A percentile compares a stretch with the other conserved stretches of the same genome.
These are phyloP conservation scores for Starmerella ratchasimensis DNA, from an alignment of 805 yeast species.

Conservation along the genomic window DNA sequence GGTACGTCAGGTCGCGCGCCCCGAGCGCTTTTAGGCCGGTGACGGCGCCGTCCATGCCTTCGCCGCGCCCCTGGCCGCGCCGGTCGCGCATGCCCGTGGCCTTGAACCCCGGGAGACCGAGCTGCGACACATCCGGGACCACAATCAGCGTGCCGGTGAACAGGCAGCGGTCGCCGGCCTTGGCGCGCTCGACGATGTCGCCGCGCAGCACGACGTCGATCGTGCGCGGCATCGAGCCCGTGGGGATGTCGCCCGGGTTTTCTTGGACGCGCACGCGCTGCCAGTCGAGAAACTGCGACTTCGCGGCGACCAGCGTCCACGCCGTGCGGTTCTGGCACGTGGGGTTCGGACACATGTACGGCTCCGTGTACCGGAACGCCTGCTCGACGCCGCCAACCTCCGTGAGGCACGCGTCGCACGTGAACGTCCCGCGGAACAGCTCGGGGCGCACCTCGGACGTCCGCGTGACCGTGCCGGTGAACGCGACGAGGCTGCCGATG, in stretches of 20 bases:
- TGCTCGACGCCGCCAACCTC: slow-evolving; percentile 83
- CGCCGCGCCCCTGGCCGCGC: slow-evolving; percentile 42
- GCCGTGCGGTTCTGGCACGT: slow-evolving; percentile 73
- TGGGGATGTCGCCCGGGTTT: slow-evolving; percentile 90
- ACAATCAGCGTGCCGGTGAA: slow-evolving; percentile 93
- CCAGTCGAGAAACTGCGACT: slow-evolving; percentile 90
- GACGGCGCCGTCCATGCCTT: slow-evolving; percentile 71
- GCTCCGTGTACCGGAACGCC: slow-evolving; percentile 84
- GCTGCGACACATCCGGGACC: slow-evolving; percentile 83
- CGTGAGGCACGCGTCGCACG: slow-evolving; percentile 80
- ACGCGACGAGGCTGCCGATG: slow-evolving; percentile 69
- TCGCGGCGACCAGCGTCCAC: slow-evolving; percentile 73
- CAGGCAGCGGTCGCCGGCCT: slow-evolving; percentile 91
- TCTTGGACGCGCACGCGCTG: slow-evolving; percentile 92
- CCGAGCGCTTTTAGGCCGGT: slow-evolving; percentile 85
- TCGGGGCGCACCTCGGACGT: slow-evolving; percentile 96
- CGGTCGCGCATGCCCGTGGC: slow-evolving; percentile 66
- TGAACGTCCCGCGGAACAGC: slow-evolving; percentile 68
- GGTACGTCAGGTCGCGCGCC: slow-evolving; percentile 84
- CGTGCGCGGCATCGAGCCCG: slow-evolving; percentile 98
- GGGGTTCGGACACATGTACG: slow-evolving; percentile 79
- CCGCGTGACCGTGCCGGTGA: slow-evolving; percentile 90
- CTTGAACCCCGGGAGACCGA: slow-evolving; percentile 89
- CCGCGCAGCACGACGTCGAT: slow-evolving; percentile 86
- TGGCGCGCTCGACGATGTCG: slow-evolving; percentile 87